Evolutionary conservation across 176 grass and related monocot species (phyloP).

Genomic region (Alloteropsis semialata): DNA sequence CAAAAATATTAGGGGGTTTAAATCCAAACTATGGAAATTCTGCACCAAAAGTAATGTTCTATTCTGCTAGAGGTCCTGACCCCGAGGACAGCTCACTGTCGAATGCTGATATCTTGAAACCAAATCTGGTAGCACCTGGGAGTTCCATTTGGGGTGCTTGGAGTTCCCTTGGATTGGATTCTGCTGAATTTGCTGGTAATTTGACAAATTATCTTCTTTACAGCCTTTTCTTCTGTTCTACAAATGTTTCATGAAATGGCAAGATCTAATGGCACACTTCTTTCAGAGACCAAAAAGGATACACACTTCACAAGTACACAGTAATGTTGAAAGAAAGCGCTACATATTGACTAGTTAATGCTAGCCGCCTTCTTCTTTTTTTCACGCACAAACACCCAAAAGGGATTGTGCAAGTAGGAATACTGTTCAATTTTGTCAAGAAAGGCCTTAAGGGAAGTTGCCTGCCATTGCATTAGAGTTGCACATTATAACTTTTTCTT

Average conservation of each 20-base stretch:
- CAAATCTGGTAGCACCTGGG: slow-evolving; percentile 93
- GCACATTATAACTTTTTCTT: background rate
- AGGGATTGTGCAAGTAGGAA: background rate
- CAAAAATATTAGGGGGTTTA: slow-evolving; percentile 79
- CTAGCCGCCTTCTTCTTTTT: no score
- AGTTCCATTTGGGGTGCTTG: slow-evolving; percentile 96
- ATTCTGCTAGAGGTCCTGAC: slow-evolving; percentile 95
- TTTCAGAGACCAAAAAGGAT: background rate
- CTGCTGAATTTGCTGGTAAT: slow-evolving; percentile 84
- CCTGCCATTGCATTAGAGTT: background rate
- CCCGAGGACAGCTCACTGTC: slow-evolving; percentile 83
- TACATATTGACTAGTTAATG: background rate
- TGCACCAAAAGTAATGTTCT: slow-evolving; percentile 97
- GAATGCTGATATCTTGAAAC: slow-evolving; percentile 96
- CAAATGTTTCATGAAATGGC: background rate
- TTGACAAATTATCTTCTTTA: background rate
- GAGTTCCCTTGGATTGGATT: slow-evolving; percentile 80
- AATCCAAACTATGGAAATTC: slow-evolving; percentile 78
- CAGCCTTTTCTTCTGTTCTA: background rate
- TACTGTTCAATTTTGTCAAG: slow-evolving; percentile 1
- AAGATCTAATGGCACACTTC: background rate
- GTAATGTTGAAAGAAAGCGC: background rate
- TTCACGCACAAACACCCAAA: background rate
- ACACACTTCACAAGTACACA: no score
- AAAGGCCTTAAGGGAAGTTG: background rate